Conservation (phyloP, 2,329 filamentous ascomycete species). For the Xylaria sp. region DNA sequence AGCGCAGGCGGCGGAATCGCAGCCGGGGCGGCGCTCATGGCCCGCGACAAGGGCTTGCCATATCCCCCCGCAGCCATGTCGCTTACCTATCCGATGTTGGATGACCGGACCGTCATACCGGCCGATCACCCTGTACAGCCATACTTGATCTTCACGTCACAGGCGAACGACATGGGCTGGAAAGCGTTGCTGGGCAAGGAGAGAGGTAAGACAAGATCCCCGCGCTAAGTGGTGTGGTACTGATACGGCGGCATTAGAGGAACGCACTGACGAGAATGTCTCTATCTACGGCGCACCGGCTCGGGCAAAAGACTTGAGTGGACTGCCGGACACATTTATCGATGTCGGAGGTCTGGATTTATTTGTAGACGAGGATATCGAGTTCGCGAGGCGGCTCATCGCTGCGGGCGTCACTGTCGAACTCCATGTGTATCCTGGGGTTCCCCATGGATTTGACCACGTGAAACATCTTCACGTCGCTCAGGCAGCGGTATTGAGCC, state of each 20-base stretch:
- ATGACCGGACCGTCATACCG: slow-evolving; percentile 44
- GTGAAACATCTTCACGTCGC: slow-evolving; percentile 9
- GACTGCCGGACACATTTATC: slow-evolving; percentile 45
- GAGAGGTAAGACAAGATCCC: slow-evolving; percentile 27
- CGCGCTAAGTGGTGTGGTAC: background rate
- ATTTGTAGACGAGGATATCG: slow-evolving; percentile 43
- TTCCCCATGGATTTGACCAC: slow-evolving; percentile 39
- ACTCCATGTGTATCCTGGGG: slow-evolving; percentile 45
- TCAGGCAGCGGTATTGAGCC: slow-evolving; percentile 3
- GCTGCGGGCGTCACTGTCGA: slow-evolving; percentile 43
- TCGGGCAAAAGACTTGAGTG: slow-evolving; percentile 42
- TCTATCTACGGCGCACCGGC: slow-evolving; percentile 35
- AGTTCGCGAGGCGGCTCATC: slow-evolving; percentile 41
- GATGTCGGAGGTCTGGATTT: slow-evolving; percentile 46
- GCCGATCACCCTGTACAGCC: slow-evolving; percentile 36
- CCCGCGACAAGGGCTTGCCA: slow-evolving; percentile 42
- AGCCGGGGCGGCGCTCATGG: slow-evolving; percentile 53
- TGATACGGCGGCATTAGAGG: slow-evolving; percentile 17
- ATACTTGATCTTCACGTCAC: slow-evolving; percentile 35
- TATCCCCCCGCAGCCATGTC: slow-evolving; percentile 47
- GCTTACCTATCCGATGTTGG: slow-evolving; percentile 50
- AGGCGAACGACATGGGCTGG: slow-evolving; percentile 37
- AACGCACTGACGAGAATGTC: slow-evolving; percentile 37
- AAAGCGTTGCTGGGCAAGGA: slow-evolving; percentile 34
- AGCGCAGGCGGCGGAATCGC: slow-evolving; percentile 43